Base-by-base conservation (phyloP, 208 protist genomes). In the Angomonas ambiguus region DNA sequence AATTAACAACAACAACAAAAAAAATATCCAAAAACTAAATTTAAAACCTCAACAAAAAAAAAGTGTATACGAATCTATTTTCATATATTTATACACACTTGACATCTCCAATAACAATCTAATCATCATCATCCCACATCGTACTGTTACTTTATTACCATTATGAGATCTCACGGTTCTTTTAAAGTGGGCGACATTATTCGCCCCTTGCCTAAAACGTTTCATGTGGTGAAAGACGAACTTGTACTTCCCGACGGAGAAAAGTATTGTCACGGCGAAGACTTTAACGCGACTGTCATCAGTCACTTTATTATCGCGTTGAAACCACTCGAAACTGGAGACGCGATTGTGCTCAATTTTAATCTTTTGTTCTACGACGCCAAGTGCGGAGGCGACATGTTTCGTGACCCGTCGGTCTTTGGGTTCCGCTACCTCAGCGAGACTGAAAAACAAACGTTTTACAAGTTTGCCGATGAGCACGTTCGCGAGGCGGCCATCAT, bases 211-310 rank as follows among this genome's bases (percentile, higher is more conserved):
- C 67, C 85, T 5, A 58, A 67, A 2, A 67, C 55, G 55, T 69
- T 85, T 34, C 60, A 67, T 5, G 67, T 91, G 67, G 57, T 70
- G 16, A 41, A 69, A 41, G 76, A 81, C 34, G 56, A 60, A 20
- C 74, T 94, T 13, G 41, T 83, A 8, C 76, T 94, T 22, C 60
- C 79, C 24, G 81, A 82, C 32, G 83, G 75, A 27, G 62, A 69
- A 33, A 69, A 63, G 11, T 61, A 90, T 0, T 70, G 51, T n/a
- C 82, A 91, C 63, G 65, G 64, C 28, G 63, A 71, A 2, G 41
- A 77, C 32, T 91, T 88, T 53, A 94, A 94, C 65, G 88, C 76
- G 38, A 82, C 82, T 32, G 76, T 94, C 61, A 83, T 94, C 74
- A 87, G 78, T 62, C 72, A 82, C 71, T 94, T 91, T 51, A 66